phyloP scores from a whole-genome alignment of 352 stramenopile genomes.

The Pythium sukuiense region DNA sequence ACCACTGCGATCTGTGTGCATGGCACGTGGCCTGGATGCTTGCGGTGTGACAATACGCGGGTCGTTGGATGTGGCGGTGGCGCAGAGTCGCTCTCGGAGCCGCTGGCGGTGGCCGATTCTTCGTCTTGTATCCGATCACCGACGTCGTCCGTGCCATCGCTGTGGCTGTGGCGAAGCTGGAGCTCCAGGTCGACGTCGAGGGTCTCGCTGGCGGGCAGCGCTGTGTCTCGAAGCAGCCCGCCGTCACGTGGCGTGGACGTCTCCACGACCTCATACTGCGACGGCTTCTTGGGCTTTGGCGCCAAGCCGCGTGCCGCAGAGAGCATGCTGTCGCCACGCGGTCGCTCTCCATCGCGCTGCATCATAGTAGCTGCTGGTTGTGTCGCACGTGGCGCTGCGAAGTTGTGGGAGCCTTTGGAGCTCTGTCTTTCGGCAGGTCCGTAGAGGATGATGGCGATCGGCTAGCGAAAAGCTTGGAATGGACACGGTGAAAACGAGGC shows the following conservation, averaged over 20 bases:
- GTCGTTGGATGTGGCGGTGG: neutral
- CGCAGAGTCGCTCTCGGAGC: neutral
- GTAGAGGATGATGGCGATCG: slow-evolving; percentile 4
- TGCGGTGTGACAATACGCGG: neutral
- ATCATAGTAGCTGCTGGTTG: neutral
- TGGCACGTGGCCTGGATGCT: neutral
- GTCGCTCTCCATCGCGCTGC: neutral
- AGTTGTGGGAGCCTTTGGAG: too few species aligned
- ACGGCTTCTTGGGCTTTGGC: slow-evolving; percentile 1
- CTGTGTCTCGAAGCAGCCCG: slow-evolving; percentile 9
- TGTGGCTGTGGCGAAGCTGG: neutral
- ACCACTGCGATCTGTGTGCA: slow-evolving; percentile 52
- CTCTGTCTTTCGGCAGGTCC: neutral
- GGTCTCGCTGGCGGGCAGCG: slow-evolving; percentile 10
- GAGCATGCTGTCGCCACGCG: neutral
- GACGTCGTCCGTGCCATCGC: neutral
- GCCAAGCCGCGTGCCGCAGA: neutral
- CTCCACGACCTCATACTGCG: slow-evolving; percentile 20
- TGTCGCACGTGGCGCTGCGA: too few species aligned
- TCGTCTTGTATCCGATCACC: slow-evolving; percentile 5
- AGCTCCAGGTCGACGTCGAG: neutral
- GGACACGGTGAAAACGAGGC: neutral
- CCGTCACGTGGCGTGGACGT: slow-evolving; percentile 17
- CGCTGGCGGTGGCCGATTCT: neutral
- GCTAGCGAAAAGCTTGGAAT: neutral